A percentile compares a stretch with the other conserved stretches of the same genome.
phyloP scores from a whole-genome alignment of 2,329 filamentous ascomycete species.

The Niveomyces coronatus region DNA sequence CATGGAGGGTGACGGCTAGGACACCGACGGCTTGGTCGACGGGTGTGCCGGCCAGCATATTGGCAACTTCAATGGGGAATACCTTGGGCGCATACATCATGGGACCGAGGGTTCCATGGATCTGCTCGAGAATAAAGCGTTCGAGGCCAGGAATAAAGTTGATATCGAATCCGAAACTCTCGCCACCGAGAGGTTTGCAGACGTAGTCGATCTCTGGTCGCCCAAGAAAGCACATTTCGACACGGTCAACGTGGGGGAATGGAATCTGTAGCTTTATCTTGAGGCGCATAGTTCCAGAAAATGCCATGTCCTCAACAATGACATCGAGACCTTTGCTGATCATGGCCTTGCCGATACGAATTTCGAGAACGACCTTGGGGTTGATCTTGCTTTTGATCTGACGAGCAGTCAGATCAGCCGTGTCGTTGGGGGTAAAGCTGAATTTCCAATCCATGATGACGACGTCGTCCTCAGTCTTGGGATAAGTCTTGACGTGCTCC shows the following conservation, averaged over 20 bases:
- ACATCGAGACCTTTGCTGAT: slow-evolving; percentile 95
- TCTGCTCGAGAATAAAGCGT: slow-evolving; percentile 88
- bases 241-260: slow-evolving; percentile 88
- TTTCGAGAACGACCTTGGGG: slow-evolving; percentile 90
- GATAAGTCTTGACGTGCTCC: slow-evolving; percentile 97
- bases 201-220: slow-evolving; percentile 89
- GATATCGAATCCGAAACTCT: slow-evolving; percentile 94
- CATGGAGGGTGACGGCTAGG: slow-evolving; percentile 80
- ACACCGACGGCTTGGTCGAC: slow-evolving; percentile 96
- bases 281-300: slow-evolving; percentile 88
- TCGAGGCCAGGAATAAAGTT: slow-evolving; percentile 97
- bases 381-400: slow-evolving; percentile 95
- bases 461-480: slow-evolving; percentile 87
- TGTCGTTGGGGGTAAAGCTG: slow-evolving; percentile 95
- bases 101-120: slow-evolving; percentile 83
- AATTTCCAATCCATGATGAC: slow-evolving; percentile 99
- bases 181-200: slow-evolving; percentile 92
- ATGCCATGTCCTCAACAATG: slow-evolving; percentile 96
- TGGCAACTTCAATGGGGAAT: slow-evolving; percentile 96
- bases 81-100: slow-evolving; percentile 99
- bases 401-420: slow-evolving; percentile 76
- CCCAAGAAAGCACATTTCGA: slow-evolving; percentile 92
- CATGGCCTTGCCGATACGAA: slow-evolving; percentile 89
- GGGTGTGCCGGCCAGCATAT: slow-evolving; percentile 89
- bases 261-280: slow-evolving; percentile 96